These are phyloP conservation scores for Aphanomyces invadans DNA, from an alignment of 352 stramenopile genomes.

Conservation along the genomic window DNA sequence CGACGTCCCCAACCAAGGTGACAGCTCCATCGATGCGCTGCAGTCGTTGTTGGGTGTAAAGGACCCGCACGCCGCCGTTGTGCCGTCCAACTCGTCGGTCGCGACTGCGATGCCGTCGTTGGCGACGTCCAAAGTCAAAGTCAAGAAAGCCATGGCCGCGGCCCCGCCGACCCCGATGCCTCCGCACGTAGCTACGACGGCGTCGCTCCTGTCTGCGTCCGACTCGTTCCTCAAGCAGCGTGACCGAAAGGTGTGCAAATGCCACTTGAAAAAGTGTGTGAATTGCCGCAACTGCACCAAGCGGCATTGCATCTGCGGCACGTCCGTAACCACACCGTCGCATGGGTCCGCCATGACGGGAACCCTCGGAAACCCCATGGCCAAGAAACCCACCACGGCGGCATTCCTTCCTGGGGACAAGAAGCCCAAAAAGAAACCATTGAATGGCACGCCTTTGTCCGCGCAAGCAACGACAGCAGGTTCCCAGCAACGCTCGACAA, in stretches of 20 bases:
- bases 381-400: slow-evolving; percentile 3
- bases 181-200: not conserved
- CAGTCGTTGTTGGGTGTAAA: slow-evolving; percentile 41
- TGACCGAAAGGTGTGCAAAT: slow-evolving; percentile 27
- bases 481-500: too few relatives aligned
- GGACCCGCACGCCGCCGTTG: not conserved
- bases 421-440: slow-evolving; percentile 13
- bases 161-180: not conserved
- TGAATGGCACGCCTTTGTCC: too few relatives aligned
- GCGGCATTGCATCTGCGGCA: slow-evolving; percentile 25
- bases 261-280: slow-evolving; percentile 28
- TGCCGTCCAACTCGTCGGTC: not conserved
- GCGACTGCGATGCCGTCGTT: not conserved
- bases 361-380: not conserved
- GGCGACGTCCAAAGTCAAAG: not conserved
- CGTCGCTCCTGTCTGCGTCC: not conserved
- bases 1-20: slow-evolving; percentile 45
- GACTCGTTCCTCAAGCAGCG: slow-evolving; percentile 16
- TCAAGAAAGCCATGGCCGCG: slow-evolving; percentile 2
- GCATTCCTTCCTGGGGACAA: slow-evolving; percentile 5
- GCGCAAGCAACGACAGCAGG: not conserved
- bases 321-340: too few relatives aligned
- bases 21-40: slow-evolving; percentile 41
- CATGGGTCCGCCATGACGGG: too few relatives aligned
- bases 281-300: slow-evolving; percentile 28